Evolutionary conservation across 306 rosid genomes (phyloP), one percentile per base, ranked within the genome.

Genomic region (Ormosia emarginata): DNA sequence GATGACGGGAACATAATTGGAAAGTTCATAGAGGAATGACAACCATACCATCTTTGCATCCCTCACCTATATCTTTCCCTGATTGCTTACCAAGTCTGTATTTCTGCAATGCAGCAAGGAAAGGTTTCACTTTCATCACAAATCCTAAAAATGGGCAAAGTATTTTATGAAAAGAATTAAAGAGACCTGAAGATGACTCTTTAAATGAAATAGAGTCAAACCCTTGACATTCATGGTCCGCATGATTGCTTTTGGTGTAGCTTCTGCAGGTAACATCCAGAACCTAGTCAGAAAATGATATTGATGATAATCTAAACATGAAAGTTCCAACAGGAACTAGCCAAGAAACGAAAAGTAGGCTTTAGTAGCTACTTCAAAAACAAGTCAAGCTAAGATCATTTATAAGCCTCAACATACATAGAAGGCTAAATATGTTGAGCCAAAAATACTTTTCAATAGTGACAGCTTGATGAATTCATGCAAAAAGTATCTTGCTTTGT

Each of bases 191-290:
- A 95, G 98, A 88, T 95, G 98, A 84, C 98, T 95, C 97, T 95
- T 95, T 66, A 95, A 88, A 89, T 95, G 98, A 87, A 95, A 95
- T 67, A 95, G 95, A 66, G 98, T 95, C 81, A 95, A 86, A 49
- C 98, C 98, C 93, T 95, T 95, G 82, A 95, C 98, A 88, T 95
- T 95, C 98, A 95, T 95, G 40, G 98, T 95, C 87, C 98, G 94
- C 98, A 95, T 88, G 79, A 95, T 93, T 56, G 98, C 98, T 88
- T 95, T 95, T 30, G 98, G 98, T 15, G 98, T 95, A 80, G 98
- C 98, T 90, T 95, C 98, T 95, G 98, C 90, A 90, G 75, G 85
- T 57, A 87, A 77, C 50, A 86, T 61, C 67, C 77, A 76, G 29
- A 78, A 75, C 74, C 81, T 37, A 57, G 74, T 87, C 80, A 90